Evolutionary conservation across 768 basidiomycete species (phyloP), one percentile per base, ranked within the genome.

Genomic region (Boletus rubropictus): DNA sequence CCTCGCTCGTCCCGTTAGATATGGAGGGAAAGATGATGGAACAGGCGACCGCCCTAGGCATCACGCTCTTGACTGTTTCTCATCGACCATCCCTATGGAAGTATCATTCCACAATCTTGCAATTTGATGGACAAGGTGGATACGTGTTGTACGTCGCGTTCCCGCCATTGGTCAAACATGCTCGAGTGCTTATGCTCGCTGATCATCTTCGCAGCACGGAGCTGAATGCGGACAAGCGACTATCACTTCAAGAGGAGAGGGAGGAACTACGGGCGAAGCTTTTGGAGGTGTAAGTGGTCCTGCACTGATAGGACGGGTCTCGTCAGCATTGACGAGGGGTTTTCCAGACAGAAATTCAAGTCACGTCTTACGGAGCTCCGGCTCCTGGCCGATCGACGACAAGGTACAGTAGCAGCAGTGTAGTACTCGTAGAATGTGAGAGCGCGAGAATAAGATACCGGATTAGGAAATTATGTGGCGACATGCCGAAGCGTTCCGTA

Each of bases 11-110:
- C 7, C 93, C 93, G 3, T 78, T 85, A 5, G 90, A 94, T 43
- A 84, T 94, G 65, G 95, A 97, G 69, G 90, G 86, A 42, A 72
- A 77, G 68, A 94, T 98, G 91, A 97, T 95, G 83, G 89, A 91
- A 61, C 79, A 88, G 56, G 94, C 93, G 2, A 87, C 88, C 0
- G 71, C 76, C 42, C 73, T 96, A 22, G 88, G 86, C 2, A 97
- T 97, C 58, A 97, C 94, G 0, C 76, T 98, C 21, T 69, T 98
- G 53, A 97, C 93, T 1, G 94, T 98, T 27, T 95, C 92, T 31
- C 94, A 98, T 70, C 82, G 94, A 8, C 89, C 94, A 18, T 92
- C 89, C 24, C 65, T 97, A 51, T 98, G 93, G 91, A 85, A 86
- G 63, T 90, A 93, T 61, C 92, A 95, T 61, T 77, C 84, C 7